Conservation (phyloP, 2,329 filamentous ascomycete species). For the Stemphylium vesicarium region DNA sequence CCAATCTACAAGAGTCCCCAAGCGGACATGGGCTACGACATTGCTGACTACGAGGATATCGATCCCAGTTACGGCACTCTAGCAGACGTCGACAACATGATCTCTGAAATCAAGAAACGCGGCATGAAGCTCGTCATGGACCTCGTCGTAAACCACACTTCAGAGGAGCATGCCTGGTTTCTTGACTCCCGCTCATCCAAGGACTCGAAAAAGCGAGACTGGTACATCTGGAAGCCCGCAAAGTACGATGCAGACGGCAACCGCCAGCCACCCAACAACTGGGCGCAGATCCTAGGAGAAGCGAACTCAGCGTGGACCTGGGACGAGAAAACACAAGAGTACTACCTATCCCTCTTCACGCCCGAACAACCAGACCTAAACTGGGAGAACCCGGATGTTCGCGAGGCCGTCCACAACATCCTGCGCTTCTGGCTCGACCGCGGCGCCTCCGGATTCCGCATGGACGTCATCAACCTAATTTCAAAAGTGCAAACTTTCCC, state of each 20-base stretch:
- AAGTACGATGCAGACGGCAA: constrained; percentile 61
- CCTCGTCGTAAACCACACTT: constrained; percentile 52
- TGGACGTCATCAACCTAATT: constrained; percentile 50
- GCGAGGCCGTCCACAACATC: constrained; percentile 72
- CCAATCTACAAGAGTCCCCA: constrained; percentile 57
- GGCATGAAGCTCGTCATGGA: constrained; percentile 51
- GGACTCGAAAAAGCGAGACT: constrained; percentile 57
- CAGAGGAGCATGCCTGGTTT: constrained; percentile 62
- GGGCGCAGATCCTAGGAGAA: constrained; percentile 63
- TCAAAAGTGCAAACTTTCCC: constrained; percentile 42
- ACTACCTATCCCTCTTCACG: constrained; percentile 78
- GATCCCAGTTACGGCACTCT: constrained; percentile 49
- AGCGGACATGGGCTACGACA: constrained; percentile 52
- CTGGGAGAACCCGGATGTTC: constrained; percentile 74
- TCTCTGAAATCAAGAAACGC: constrained; percentile 44
- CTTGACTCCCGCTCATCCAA: constrained; percentile 59
- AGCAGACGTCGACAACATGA: constrained; percentile 48
- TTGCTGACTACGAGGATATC: constrained; percentile 50
- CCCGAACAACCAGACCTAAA: constrained; percentile 81
- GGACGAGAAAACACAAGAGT: constrained; percentile 73
- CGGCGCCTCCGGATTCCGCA: constrained; percentile 62
- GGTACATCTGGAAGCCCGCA: constrained; percentile 62
- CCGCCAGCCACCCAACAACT: constrained; percentile 77
- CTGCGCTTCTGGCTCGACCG: constrained; percentile 81
- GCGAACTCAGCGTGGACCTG: constrained; percentile 70